Evolutionary conservation across 345 rosid species (phyloP).

Genomic region (Arabidopsis thaliana): DNA sequence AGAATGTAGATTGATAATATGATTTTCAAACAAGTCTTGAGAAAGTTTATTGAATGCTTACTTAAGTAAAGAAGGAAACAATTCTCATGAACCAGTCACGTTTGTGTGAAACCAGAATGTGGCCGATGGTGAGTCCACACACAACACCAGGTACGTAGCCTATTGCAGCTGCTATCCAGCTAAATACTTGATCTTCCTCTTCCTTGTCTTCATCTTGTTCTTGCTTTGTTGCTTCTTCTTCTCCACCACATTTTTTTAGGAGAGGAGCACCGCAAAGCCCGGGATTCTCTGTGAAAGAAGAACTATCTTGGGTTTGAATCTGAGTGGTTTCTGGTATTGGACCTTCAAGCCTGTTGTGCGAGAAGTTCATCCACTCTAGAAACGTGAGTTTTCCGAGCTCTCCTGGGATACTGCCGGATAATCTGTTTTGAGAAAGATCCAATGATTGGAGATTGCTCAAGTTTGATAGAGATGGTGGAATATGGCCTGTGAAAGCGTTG

Average conservation of each 20-base stretch:
- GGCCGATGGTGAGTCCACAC: constrained; percentile 6
- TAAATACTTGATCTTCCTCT: neutral
- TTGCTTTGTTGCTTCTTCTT: constrained; percentile 22
- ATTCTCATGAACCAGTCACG: constrained; percentile 8
- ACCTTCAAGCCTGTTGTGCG: constrained; percentile 13
- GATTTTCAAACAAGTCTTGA: neutral
- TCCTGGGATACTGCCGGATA: constrained; percentile 29
- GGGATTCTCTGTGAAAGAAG: constrained; percentile 8
- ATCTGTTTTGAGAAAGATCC: constrained; percentile 32
- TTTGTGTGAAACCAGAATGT: constrained; percentile 16
- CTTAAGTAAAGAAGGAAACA: neutral
- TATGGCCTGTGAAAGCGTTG: constrained; percentile 30
- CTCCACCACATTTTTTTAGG: neutral
- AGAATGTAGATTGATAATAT: neutral
- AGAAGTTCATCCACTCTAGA: constrained; percentile 5
- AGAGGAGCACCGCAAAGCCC: constrained; percentile 2
- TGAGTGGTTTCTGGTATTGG: constrained; percentile 32
- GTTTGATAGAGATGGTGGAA: constrained; percentile 23
- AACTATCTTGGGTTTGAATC: constrained; percentile 20
- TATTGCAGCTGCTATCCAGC: constrained; percentile 23
- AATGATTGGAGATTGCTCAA: constrained; percentile 34
- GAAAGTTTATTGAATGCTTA: neutral
- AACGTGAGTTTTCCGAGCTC: constrained; percentile 30
- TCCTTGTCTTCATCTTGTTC: neutral
- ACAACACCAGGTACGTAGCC: neutral